Evolutionary conservation across 257 asterid species (phyloP), one percentile per base, ranked within the genome.

Genomic region (Jacaranda copaia): DNA sequence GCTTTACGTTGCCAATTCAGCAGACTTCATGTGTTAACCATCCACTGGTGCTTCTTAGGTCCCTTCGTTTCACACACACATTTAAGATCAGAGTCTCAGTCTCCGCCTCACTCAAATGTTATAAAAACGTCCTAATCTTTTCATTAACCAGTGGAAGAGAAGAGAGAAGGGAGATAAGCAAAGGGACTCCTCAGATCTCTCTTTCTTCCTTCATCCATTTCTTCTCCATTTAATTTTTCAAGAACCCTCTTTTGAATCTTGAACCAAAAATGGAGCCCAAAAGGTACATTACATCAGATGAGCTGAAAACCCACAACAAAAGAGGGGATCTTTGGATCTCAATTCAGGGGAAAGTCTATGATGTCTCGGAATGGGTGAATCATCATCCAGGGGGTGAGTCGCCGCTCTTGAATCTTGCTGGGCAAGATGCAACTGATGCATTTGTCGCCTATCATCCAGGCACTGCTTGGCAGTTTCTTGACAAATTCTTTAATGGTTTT

Each of bases 321-420:
- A 74, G 76, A 5, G 97, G 97, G 81, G 97, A 94, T 86, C 90
- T 94, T 0, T 94, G 98, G 98, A 90, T 94, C 86, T 92, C 97
- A 18, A 90, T 94, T 32, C 98, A 92, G 73, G 98, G 98, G 0
- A 92, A 89, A 81, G 86, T 94, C 6, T 90, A 92, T 77, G 97
- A 94, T 77, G 98, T 94, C 6, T 83, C 98, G 0, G 87, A 92
- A 8, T 94, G 98, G 98, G 80, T 78, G 5, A 84, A 90, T 3
- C 78, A 79, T 42, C 98, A 94, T 62, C 98, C 98, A 4, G 98
- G 98, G 61, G 98, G 98, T 45, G 94, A 85, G 19, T 79, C 75
- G 4, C 98, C 98, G 5, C 87, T 92, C 55, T n/a, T 84, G 68
- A 87, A 85, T 74, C 92, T 94, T 58, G 96, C 96, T 3, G 98